Evolutionary conservation across 192 early-diverging fungal species (phyloP), one percentile per base, ranked within the genome.

Genomic region (Entrophospora sp.): DNA sequence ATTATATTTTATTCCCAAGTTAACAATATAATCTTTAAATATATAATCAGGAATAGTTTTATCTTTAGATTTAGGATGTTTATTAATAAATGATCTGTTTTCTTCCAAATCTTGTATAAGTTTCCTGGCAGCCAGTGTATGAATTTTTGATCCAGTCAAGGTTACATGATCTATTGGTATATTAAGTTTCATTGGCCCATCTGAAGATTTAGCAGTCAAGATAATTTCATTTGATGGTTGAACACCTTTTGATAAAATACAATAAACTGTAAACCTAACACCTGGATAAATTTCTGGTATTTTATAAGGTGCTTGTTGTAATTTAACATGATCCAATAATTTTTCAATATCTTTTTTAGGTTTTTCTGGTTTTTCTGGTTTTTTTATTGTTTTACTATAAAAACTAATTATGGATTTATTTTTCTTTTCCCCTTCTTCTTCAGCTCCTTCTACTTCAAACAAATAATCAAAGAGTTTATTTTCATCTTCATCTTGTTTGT

Each of bases 111-210:
- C 27, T 48, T 63, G 44, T 22, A 63, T 63, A 20, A 63, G 30
- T 49, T 63, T 63, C 12, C 61, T 13, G 2, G 44, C 61, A 22
- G 30, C 61, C 30, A 63, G 24, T 18, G 61, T 63, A 40, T 63
- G 44, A 18, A 63, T 48, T 35, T 63, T 63, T 48, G 43, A 48
- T 63, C 61, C 61, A n/a, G n/a, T n/a, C n/a, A n/a, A n/a, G n/a
- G n/a, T n/a, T n/a, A n/a, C n/a, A n/a, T n/a, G n/a, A n/a, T 36
- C 48, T 14, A 13, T 46, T n/a, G 35, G 45, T 22, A 63, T 27
- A 8, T 28, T n/a, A 48, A 63, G 30, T 32, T 63, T 32, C 16
- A 63, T 48, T 5, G 44, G 44, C 12, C 61, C 44, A 48, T 48
- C 34, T 7, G 20, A 13, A 24, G 43, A 63, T 46, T 20, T 44